phyloP scores from a whole-genome alignment of 495 filamentous ascomycete genomes.

The Haplographium delicatum region DNA sequence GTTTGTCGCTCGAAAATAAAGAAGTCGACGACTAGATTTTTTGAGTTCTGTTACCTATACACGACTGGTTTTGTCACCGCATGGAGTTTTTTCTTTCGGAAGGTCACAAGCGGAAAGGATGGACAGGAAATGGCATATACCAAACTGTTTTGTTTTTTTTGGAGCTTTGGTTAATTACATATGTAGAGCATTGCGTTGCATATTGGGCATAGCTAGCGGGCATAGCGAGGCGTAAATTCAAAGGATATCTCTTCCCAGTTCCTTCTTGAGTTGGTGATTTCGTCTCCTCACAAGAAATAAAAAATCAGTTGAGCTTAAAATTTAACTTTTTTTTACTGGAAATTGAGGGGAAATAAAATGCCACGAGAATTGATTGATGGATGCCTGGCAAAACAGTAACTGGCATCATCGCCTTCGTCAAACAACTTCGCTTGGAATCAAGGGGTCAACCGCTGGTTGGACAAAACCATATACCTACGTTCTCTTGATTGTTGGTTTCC shows the following conservation, averaged over 20 bases:
- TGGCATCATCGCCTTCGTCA: conserved; percentile 51
- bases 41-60: conserved; percentile 8
- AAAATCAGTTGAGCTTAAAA: too few species aligned
- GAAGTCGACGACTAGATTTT: conserved; percentile 16
- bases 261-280: too few species aligned
- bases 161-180: conserved; percentile 5
- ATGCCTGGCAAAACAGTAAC: too few species aligned
- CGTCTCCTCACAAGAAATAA: neutral
- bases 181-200: too few species aligned
- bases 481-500: conserved; percentile 50
- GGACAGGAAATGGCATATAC: conserved; percentile 11
- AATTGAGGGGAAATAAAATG: too few species aligned
- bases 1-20: conserved; percentile 12
- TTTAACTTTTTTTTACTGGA: too few species aligned
- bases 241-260: too few species aligned
- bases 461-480: conserved; percentile 44
- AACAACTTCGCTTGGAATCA: conserved; percentile 61
- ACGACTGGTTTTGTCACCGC: neutral
- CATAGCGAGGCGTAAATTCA: conserved; percentile 18
- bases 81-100: conserved; percentile 12
- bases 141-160: neutral
- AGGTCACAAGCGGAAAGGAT: neutral
- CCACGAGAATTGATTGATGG: too few species aligned
- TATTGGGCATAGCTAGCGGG: conserved; percentile 10
- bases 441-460: conserved; percentile 55